A percentile compares a stretch with the other conserved stretches of the same genome.
phyloP scores from a whole-genome alignment of 208 protist species.

The Crithidia sp. region DNA sequence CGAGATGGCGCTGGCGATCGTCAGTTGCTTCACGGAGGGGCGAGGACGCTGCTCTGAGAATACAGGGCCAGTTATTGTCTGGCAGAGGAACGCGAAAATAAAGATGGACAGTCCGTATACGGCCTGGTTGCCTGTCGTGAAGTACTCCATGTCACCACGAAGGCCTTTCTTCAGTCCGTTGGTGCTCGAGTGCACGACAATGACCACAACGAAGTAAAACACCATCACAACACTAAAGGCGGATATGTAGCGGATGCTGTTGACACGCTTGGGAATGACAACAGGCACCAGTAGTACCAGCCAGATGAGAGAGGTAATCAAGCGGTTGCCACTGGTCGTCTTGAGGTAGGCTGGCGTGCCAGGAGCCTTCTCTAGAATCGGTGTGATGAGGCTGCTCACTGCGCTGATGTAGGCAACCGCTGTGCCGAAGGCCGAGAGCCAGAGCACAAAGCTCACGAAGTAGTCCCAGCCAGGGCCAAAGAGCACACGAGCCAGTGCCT shows the following conservation, averaged over 20 bases:
- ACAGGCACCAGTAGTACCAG: slow-evolving; percentile 60
- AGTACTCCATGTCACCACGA: slow-evolving; percentile 32
- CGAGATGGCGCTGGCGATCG: too few relatives aligned
- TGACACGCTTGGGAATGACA: slow-evolving; percentile 55
- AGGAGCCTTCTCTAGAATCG: slow-evolving; percentile 32
- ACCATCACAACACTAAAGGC: slow-evolving; percentile 47
- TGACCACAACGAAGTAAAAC: slow-evolving; percentile 57
- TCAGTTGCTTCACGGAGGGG: slow-evolving; percentile 25
- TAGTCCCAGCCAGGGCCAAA: slow-evolving; percentile 53
- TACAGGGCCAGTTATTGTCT: slow-evolving; percentile 27
- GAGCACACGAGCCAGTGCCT: slow-evolving; percentile 43
- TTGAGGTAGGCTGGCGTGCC: slow-evolving; percentile 35
- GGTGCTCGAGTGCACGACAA: slow-evolving; percentile 47
- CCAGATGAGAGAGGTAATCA: slow-evolving; percentile 49
- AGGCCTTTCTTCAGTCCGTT: slow-evolving; percentile 40
- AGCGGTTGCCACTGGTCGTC: slow-evolving; percentile 25
- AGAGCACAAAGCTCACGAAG: slow-evolving; percentile 54
- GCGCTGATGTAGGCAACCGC: slow-evolving; percentile 60
- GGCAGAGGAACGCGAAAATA: slow-evolving; percentile 70
- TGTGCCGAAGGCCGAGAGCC: slow-evolving; percentile 57
- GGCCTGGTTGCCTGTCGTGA: slow-evolving; percentile 47
- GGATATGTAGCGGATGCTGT: slow-evolving; percentile 64
- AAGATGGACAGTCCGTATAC: slow-evolving; percentile 47
- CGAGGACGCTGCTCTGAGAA: slow-evolving; percentile 57
- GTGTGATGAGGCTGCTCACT: slow-evolving; percentile 44